Evolutionary conservation across 2,329 filamentous ascomycete genomes (phyloP).

Genomic region (Trichoderma pleuroti): DNA sequence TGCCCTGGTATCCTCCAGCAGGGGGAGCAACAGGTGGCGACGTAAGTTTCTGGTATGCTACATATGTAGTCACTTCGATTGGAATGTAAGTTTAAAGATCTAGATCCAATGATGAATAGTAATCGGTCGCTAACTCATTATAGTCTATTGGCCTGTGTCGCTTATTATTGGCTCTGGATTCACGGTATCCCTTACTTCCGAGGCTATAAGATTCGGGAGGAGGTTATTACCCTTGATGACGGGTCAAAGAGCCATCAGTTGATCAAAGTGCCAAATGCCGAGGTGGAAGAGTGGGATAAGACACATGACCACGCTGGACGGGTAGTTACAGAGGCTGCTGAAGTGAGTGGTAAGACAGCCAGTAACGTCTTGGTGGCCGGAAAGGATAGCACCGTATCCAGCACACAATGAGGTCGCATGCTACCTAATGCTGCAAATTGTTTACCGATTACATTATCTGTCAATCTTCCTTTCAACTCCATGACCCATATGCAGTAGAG

Average conservation of each 20-base stretch:
- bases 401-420: neutral
- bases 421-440: neutral
- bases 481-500: neutral
- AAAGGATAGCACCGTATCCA: neutral
- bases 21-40: constrained; percentile 58
- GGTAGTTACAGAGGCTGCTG: neutral
- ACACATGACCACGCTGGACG: constrained; percentile 17
- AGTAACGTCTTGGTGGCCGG: neutral
- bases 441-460: neutral
- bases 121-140: neutral
- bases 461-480: neutral
- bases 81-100: constrained; percentile 50
- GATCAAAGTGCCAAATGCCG: constrained; percentile 49
- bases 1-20: constrained; percentile 68
- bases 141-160: constrained; percentile 49
- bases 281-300: constrained; percentile 55
- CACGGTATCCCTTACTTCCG: constrained; percentile 49
- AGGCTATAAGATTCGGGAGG: constrained; percentile 54
- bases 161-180: constrained; percentile 61
- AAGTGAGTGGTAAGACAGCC: neutral
- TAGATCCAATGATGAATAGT: neutral
- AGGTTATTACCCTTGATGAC: constrained; percentile 47
- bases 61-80: constrained; percentile 63
- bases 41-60: constrained; percentile 72
- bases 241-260: constrained; percentile 45